Evolutionary conservation across 164 flowering plant genomes (phyloP).

Genomic region (Vitis labrusca): DNA sequence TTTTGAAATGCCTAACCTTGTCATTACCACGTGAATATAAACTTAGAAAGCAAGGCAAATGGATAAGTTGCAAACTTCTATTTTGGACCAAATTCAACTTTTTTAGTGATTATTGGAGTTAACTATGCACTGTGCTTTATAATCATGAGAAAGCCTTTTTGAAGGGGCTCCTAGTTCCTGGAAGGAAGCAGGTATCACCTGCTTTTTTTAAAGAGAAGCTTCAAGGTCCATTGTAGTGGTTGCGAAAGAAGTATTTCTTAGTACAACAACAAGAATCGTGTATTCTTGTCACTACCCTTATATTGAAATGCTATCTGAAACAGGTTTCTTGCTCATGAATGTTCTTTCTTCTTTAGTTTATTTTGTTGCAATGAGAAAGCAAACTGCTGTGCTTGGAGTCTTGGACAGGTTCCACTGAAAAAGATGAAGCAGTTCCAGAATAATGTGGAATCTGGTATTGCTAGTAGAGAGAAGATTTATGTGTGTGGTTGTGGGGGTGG

Average conservation of each 20-base stretch:
- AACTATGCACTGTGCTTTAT: background rate
- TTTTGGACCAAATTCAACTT: background rate
- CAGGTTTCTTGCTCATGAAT: background rate
- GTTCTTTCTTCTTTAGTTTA: too few species aligned
- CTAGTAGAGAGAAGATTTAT: background rate
- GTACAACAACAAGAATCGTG: background rate
- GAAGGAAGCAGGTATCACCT: background rate
- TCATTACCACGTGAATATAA: background rate
- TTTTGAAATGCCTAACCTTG: background rate
- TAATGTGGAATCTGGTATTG: background rate
- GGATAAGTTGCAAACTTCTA: background rate
- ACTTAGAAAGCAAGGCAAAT: background rate
- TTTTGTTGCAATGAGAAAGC: background rate
- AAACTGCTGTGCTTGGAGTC: background rate
- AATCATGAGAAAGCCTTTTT: background rate
- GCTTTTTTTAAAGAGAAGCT: background rate
- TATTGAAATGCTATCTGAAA: background rate
- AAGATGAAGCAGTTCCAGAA: background rate
- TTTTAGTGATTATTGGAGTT: background rate
- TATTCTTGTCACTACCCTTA: background rate
- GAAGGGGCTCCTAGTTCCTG: background rate
- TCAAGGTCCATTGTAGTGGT: background rate
- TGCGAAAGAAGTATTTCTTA: background rate
- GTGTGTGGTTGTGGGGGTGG: background rate
- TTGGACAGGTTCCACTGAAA: background rate